A percentile compares a stretch with the other conserved stretches of the same genome.
These are phyloP conservation scores for Vickermania ingenoplastis DNA, from an alignment of 208 protist genomes.

Conservation along the genomic window DNA sequence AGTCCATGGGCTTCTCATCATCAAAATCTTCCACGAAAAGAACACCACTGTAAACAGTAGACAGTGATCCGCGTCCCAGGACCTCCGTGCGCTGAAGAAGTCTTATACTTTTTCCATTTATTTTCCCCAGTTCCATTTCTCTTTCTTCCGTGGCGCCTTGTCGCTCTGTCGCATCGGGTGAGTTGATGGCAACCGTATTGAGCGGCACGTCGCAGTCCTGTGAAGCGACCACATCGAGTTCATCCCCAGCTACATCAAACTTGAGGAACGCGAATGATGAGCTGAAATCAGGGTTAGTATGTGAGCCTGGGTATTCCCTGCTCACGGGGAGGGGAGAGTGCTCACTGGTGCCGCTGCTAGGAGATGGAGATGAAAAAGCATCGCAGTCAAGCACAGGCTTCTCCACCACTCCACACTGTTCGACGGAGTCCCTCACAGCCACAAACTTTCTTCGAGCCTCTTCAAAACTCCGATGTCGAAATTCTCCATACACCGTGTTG, in stretches of 20 bases:
- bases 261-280: too few species aligned
- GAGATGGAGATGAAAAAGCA: too few species aligned
- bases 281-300: too few species aligned
- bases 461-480: neutral
- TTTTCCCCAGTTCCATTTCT: neutral
- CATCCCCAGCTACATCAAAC: too few species aligned
- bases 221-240: too few species aligned
- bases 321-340: too few species aligned
- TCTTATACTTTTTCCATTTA: neutral
- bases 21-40: neutral
- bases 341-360: too few species aligned
- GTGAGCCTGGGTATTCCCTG: too few species aligned
- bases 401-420: too few species aligned
- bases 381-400: too few species aligned
- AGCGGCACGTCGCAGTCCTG: too few species aligned
- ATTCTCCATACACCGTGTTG: neutral
- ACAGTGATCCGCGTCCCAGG: neutral
- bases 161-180: neutral
- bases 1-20: neutral
- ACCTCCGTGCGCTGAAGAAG: neutral
- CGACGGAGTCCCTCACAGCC: neutral
- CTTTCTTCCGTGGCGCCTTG: neutral
- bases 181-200: too few species aligned
- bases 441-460: neutral
- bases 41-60: neutral